Percentiles rank a stretch among this genome's conserved stretches.
Conservation (phyloP, 2,329 filamentous ascomycete genomes). For the Colletotrichum zoysiae region DNA sequence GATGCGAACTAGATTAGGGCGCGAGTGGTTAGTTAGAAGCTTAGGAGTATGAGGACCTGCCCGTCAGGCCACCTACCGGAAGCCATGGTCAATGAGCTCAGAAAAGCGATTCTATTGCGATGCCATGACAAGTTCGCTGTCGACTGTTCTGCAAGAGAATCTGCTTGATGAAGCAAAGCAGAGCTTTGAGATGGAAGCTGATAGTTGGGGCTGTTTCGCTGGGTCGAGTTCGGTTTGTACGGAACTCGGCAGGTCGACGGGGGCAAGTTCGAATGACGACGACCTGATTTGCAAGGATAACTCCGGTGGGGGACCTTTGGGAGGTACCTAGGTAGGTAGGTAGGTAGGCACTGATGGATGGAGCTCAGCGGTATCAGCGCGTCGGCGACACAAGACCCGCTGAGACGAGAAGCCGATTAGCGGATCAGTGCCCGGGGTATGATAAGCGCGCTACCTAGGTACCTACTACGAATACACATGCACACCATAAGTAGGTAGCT, state of each 20-base stretch:
- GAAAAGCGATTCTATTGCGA: constrained; percentile 23
- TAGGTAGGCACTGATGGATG: neutral
- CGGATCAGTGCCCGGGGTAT: constrained; percentile 19
- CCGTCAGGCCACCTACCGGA: constrained; percentile 42
- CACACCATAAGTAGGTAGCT: no score
- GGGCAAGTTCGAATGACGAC: constrained; percentile 41
- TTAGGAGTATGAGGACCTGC: neutral
- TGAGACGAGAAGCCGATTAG: constrained; percentile 21
- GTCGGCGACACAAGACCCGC: constrained; percentile 26
- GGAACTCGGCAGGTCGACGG: constrained; percentile 38
- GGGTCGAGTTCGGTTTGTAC: constrained; percentile 17
- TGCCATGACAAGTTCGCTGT: constrained; percentile 32
- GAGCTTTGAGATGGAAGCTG: constrained; percentile 8
- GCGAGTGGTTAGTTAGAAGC: constrained; percentile 31
- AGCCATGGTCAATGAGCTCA: constrained; percentile 39
- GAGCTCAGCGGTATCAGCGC: constrained; percentile 28
- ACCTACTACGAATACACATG: no score
- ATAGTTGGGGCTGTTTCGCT: constrained; percentile 1
- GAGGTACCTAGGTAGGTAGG: neutral
- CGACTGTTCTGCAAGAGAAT: neutral
- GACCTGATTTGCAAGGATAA: constrained; percentile 39
- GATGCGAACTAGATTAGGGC: constrained; percentile 76
- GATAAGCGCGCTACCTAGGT: constrained; percentile 25
- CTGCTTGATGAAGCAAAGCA: neutral
- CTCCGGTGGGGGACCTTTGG: constrained; percentile 27